Base-by-base conservation (phyloP, 1,139 yeast genomes). In the Lodderomyces pseudojiufengensis region DNA sequence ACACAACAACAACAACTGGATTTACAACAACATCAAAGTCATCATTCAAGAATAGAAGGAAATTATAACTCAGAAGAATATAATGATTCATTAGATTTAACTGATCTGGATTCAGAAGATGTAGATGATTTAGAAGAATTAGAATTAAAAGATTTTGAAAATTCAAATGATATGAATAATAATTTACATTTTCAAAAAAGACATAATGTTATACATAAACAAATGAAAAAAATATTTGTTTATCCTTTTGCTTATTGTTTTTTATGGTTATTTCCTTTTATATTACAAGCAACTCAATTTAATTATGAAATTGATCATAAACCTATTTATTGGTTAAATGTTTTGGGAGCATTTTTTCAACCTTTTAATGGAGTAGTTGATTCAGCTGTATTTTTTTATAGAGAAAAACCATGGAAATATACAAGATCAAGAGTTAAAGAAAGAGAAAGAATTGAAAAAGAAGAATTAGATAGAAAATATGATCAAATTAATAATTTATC, bases 361-460 rank as follows among this genome's bases (percentile, higher is more conserved):
- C 92, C 95, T 1, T 72, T 84, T 46, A 83, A 81, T 55, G 90
- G 95, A 34, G 70, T 80, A 33, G 80, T 87, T 26, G 95, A 88
- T 54, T 70, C 90, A 0, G 45, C 77, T 25, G 95, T 87, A 10
- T 87, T 85, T 51, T 64, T 84, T 31, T 74, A 80, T 44, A 70
- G 95, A 36, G 96, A 88, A 55, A 73, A 65, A 41, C 96, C 96
- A 2, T 83, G 90, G 90, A 62, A 65, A 33, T 63, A 71, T 43
- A 69, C 76, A 16, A 61, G 29, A 31, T 28, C 38, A 29, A 13
- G 37, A 36, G 20, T 29, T 33, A 5, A 20, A 11, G 16, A 5
- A 14, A 9, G 32, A 18, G 20, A 18, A 18, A 5, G 5, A 18
- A 5, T 5, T 5, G 20, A 18, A 18, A 18, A 18, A 18, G 20